These are phyloP conservation scores for Jasminum sambac DNA, from an alignment of 257 asterid genomes.

Conservation along the genomic window DNA sequence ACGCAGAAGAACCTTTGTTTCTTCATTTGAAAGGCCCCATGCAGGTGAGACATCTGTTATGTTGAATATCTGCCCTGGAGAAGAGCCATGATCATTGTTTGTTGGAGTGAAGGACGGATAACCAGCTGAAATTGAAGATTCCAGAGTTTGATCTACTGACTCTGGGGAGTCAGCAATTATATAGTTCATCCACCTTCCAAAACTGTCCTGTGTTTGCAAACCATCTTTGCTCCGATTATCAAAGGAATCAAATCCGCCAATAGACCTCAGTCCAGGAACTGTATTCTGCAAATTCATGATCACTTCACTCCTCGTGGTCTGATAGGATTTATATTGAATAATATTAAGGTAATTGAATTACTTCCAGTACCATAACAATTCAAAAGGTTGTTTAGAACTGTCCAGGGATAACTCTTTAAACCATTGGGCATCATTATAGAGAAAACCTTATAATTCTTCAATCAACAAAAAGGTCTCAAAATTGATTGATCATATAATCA, in stretches of 20 bases:
- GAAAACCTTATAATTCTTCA: constrained; percentile 19
- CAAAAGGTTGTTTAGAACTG: constrained; percentile 39
- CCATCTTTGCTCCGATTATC: constrained; percentile 39
- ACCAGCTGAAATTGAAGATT: constrained; percentile 44
- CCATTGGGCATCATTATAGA: constrained; percentile 34
- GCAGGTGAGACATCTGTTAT: constrained; percentile 80
- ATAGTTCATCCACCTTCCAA: constrained; percentile 63
- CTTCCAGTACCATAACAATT: constrained; percentile 42
- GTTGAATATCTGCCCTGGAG: constrained; percentile 51
- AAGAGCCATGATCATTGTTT: constrained; percentile 32
- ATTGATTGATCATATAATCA: constrained; percentile 10
- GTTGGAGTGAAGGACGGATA: constrained; percentile 37
- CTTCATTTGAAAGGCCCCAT: constrained; percentile 79
- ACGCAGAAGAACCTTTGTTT: constrained; percentile 68
- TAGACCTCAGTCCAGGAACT: constrained; percentile 37
- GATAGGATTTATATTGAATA: constrained; percentile 39
- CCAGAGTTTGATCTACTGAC: constrained; percentile 42
- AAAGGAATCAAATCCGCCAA: constrained; percentile 34
- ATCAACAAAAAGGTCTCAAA: constrained; percentile 21
- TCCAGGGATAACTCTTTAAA: constrained; percentile 40
- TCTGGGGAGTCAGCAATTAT: constrained; percentile 59
- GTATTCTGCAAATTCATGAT: constrained; percentile 37
- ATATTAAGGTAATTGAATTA: constrained; percentile 29
- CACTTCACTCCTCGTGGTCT: constrained; percentile 37
- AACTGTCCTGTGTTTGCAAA: constrained; percentile 65